Conservation (phyloP, 371 early-diverging fungal species). For the Apophysomyces trapeziformis region DNA sequence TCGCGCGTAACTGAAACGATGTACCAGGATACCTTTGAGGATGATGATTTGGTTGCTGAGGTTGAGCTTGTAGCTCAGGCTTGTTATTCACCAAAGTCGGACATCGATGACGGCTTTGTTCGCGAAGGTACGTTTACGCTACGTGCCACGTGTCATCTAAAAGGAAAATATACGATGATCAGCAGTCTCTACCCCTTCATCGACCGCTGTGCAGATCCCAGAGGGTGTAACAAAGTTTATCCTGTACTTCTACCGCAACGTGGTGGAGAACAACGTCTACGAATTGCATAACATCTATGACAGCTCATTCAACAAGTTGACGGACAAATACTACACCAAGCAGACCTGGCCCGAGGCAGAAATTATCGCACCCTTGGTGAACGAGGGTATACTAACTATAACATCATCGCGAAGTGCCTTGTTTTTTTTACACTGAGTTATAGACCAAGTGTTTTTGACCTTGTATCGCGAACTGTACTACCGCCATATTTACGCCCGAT, state of each 20-base stretch:
- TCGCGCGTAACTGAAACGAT: constrained; percentile 29
- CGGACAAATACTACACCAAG: constrained; percentile 91
- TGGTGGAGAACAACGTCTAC: constrained; percentile 78
- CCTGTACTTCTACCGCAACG: constrained; percentile 78
- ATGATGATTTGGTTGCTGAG: constrained; percentile 83
- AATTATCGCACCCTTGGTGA: constrained; percentile 80
- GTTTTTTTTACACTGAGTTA: constrained; percentile 1
- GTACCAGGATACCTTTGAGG: constrained; percentile 76
- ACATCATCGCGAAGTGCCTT: background rate
- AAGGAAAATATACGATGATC: background rate
- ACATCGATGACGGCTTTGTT: constrained; percentile 57
- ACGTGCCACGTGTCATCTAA: constrained; percentile 2
- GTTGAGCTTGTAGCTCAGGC: constrained; percentile 78
- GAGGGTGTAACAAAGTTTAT: constrained; percentile 87
- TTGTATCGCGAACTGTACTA: constrained; percentile 96
- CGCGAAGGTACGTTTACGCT: constrained; percentile 37
- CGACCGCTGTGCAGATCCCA: constrained; percentile 68
- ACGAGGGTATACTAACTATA: constrained; percentile 71
- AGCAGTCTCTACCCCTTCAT: constrained; percentile 41
- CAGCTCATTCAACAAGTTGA: constrained; percentile 88
- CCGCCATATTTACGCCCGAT: constrained; percentile 92
- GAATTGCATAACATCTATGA: constrained; percentile 91
- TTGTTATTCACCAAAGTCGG: constrained; percentile 51
- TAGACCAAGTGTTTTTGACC: constrained; percentile 89
- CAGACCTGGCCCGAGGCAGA: constrained; percentile 92